Evolutionary conservation across 768 basidiomycete species (phyloP).

Genomic region (Podaxis sp.): DNA sequence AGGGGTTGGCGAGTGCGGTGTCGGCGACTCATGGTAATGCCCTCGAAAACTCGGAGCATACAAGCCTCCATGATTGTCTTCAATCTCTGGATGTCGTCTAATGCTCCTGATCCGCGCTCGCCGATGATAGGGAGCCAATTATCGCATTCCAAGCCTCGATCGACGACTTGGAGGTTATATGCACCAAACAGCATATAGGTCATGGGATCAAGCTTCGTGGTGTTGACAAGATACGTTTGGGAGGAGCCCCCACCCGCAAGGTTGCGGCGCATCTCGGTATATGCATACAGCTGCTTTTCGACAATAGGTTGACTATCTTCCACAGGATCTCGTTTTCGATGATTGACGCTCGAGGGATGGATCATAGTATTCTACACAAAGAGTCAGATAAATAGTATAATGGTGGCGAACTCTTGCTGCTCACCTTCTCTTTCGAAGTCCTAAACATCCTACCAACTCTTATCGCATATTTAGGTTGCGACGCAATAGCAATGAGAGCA

Average conservation of each 20-base stretch:
- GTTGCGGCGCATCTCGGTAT: constrained; percentile 81
- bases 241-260: constrained; percentile 49
- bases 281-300: constrained; percentile 81
- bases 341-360: constrained; percentile 86
- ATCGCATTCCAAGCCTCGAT: constrained; percentile 82
- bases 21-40: constrained; percentile 55
- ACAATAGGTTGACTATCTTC: constrained; percentile 29
- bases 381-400: constrained; percentile 16
- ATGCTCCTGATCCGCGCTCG: constrained; percentile 49
- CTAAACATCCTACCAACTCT: constrained; percentile 68
- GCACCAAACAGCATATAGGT: constrained; percentile 92
- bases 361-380: constrained; percentile 64
- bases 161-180: constrained; percentile 67
- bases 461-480: constrained; percentile 90
- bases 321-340: constrained; percentile 50
- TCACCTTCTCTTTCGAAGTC: constrained; percentile 83
- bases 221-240: constrained; percentile 73
- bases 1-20: constrained; percentile 31
- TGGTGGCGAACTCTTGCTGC: constrained; percentile 17
- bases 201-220: constrained; percentile 85
- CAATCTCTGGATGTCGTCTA: constrained; percentile 83
- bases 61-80: constrained; percentile 79
- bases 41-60: constrained; percentile 89
- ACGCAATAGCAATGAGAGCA: constrained; percentile 81
- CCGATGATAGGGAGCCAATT: constrained; percentile 87